These are phyloP conservation scores for Populus hybrid DNA, from an alignment of 441 rosid species.

Conservation along the genomic window DNA sequence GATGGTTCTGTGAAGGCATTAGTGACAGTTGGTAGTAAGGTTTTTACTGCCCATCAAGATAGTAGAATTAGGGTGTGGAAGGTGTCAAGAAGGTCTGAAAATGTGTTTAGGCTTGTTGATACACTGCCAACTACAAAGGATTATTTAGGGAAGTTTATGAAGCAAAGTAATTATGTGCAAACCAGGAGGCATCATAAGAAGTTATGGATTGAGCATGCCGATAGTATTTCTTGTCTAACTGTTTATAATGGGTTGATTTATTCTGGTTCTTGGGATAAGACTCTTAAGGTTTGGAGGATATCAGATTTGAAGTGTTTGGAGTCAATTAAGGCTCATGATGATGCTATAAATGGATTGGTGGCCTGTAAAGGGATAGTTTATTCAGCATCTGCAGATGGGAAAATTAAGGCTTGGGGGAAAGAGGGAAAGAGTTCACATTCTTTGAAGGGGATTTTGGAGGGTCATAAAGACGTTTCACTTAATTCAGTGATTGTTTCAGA, in stretches of 20 bases:
- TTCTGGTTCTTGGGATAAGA: conserved; percentile 94
- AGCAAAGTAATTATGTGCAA: conserved; percentile 78
- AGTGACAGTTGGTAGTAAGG: conserved; percentile 62
- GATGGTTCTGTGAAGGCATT: conserved; percentile 84
- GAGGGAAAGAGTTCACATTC: conserved; percentile 46
- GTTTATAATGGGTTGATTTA: conserved; percentile 55
- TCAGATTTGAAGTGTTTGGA: conserved; percentile 86
- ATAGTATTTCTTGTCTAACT: conserved; percentile 81
- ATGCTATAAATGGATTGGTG: conserved; percentile 64
- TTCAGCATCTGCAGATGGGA: conserved; percentile 92
- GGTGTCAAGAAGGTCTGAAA: conserved; percentile 76
- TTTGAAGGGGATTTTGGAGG: conserved; percentile 63
- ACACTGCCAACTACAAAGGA: conserved; percentile 86
- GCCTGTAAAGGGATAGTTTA: conserved; percentile 59
- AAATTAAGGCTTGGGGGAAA: conserved; percentile 73
- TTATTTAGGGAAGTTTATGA: conserved; percentile 82
- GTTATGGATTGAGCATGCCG: conserved; percentile 91
- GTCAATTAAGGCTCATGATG: conserved; percentile 87
- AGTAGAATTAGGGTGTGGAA: conserved; percentile 89
- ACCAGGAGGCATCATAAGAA: conserved; percentile 76
- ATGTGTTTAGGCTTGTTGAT: conserved; percentile 68
- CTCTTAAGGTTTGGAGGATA: conserved; percentile 81
- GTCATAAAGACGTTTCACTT: conserved; percentile 69
- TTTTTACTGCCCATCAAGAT: conserved; percentile 91
- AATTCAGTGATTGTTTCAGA: conserved; percentile 73